Evolutionary conservation across 2,329 filamentous ascomycete genomes (phyloP), one percentile per base, ranked within the genome.

Genomic region (Calonectria ilicicola): DNA sequence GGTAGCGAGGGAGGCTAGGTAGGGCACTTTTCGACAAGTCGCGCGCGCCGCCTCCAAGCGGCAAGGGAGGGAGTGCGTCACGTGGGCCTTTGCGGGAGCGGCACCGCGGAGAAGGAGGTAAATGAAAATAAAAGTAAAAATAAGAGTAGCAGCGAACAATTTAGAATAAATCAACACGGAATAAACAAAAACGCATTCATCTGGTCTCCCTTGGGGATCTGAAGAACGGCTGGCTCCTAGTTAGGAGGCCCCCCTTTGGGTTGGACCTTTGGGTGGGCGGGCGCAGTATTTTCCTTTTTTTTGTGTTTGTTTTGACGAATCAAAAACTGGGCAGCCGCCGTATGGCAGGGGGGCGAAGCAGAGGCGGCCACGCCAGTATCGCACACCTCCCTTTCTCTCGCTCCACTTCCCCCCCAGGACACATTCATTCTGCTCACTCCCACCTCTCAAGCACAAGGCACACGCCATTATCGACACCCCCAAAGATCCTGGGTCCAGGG

Each of bases 401-500:
- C 75, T 62, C 42, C 69, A 66, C 70, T 70, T 70, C 71, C 63
- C 75, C 76, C 76, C 74, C 74, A 78, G 76, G 76, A 74, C 81
- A 83, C 82, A 81, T 82, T 81, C 82, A 82, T 81, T 75, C 78
- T 78, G 77, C 80, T 70, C 78, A 76, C 80, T 77, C 78, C 81
- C 83, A 81, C 83, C 83, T 84, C 83, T 75, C 75, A 76, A 82
- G 79, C 77, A 81, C 80, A 75, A 71, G 44, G 44, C 70, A 72
- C 81, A 78, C 69, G 76, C 74, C 76, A 76, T 84, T 84, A 84
- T 84, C 83, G 83, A 84, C 83, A 84, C 83, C 81, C 83, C 83
- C 83, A 80, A 78, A 80, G 77, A 79, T 79, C 78, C 78, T 77
- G 75, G 78, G 74, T 72, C 76, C 77, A 79, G 78, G 77, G 77